Percentiles rank a stretch among this genome's conserved stretches.
Conservation (phyloP, 179 eudicot genomes). For the Beta corolliflora region DNA sequence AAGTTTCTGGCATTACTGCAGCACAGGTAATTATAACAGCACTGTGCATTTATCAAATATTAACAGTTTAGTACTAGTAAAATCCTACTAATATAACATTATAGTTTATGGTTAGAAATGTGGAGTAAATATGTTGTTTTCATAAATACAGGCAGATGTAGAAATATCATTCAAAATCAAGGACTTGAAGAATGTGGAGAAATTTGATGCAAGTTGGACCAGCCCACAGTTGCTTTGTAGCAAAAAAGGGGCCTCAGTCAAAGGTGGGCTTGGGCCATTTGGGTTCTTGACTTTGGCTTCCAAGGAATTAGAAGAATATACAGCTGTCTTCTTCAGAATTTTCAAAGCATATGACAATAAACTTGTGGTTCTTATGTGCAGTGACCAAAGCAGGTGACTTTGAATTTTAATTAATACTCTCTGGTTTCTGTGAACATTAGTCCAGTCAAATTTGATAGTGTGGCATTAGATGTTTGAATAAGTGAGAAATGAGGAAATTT, state of each 20-base stretch:
- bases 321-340: conserved; percentile 61
- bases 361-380: conserved; percentile 62
- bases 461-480: neutral
- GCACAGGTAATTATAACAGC: conserved; percentile 41
- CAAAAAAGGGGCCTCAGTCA: conserved; percentile 46
- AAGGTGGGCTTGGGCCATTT: conserved; percentile 68
- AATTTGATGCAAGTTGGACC: conserved; percentile 44
- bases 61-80: too few relatives aligned
- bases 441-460: neutral
- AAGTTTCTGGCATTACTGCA: conserved; percentile 48
- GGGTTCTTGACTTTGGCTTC: conserved; percentile 62
- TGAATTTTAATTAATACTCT: neutral
- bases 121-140: neutral
- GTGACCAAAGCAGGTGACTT: conserved; percentile 67
- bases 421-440: too few relatives aligned
- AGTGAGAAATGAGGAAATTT: too few relatives aligned
- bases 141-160: conserved; percentile 51
- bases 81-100: too few relatives aligned
- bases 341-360: conserved; percentile 51
- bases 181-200: conserved; percentile 44
- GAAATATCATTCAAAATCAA: conserved; percentile 42
- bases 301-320: conserved; percentile 47
- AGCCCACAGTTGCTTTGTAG: conserved; percentile 57
- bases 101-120: too few relatives aligned
- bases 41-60: neutral